Conservation (phyloP, 1,284 basidiomycete genomes). For the Jaminaea rosea region DNA sequence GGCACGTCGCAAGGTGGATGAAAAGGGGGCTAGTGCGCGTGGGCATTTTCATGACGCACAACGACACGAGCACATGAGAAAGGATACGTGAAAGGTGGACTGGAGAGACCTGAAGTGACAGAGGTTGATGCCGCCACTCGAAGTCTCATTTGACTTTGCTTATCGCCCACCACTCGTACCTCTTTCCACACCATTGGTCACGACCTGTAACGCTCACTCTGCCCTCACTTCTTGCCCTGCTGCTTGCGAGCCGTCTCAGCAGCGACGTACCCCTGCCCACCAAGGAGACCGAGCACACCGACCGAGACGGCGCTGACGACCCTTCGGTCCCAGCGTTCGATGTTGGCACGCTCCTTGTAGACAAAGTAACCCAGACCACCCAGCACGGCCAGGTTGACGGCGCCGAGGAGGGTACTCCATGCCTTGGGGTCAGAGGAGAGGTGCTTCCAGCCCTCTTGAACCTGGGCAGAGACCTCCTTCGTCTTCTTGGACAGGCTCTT, state of each 20-base stretch:
- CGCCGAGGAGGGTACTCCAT: conserved; percentile 40
- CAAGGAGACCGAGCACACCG: conserved; percentile 33
- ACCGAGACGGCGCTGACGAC: conserved; percentile 33
- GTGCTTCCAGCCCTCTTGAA: conserved; percentile 15
- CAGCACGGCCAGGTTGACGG: conserved; percentile 37
- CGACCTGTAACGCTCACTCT: no score
- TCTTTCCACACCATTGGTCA: no score
- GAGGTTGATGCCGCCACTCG: no score
- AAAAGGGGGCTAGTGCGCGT: no score
- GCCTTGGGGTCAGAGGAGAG: conserved; percentile 39
- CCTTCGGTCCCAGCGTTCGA: conserved; percentile 28
- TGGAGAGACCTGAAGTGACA: no score
- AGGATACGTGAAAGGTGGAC: no score
- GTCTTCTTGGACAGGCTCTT: conserved; percentile 23
- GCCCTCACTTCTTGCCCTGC: conserved; percentile 12
- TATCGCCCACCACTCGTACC: no score
- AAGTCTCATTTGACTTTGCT: no score
- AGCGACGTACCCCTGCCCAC: conserved; percentile 23
- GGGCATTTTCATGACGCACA: no score
- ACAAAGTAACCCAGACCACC: conserved; percentile 41
- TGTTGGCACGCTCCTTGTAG: conserved; percentile 38
- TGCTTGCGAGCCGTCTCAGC: conserved; percentile 31
- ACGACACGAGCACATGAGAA: no score
- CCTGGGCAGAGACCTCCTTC: conserved; percentile 10
- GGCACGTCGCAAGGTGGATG: no score